Percentiles rank a stretch among this genome's conserved stretches.
phyloP scores from a whole-genome alignment of 768 basidiomycete species.

The Suillus bovinus region DNA sequence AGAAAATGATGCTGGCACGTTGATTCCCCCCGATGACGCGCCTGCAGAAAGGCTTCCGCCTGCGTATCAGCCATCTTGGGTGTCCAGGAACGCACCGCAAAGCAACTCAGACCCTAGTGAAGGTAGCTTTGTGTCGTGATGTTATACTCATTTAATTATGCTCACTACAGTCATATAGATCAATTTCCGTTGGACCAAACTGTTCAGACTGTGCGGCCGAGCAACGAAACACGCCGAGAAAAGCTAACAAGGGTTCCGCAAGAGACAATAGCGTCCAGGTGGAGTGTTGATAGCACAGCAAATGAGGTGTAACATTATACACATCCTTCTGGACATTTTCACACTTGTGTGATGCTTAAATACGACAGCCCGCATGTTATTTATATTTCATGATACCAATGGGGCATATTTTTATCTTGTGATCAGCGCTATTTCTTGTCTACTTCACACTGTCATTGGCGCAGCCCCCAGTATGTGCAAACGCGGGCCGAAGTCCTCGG shows the following conservation, averaged over 20 bases:
- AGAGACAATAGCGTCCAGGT: background rate
- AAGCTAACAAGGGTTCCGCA: background rate
- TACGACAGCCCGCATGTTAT: background rate
- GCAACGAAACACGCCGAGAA: background rate
- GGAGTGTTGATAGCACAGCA: background rate
- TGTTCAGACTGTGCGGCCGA: background rate
- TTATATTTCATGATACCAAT: background rate
- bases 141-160: too few relatives aligned
- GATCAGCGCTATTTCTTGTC: background rate
- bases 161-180: background rate
- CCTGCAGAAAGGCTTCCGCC: background rate
- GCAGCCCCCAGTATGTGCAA: background rate
- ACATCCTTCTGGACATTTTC: background rate
- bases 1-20: too few relatives aligned
- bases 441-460: background rate
- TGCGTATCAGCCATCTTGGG: conserved; percentile 2
- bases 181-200: too few relatives aligned
- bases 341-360: background rate
- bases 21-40: background rate
- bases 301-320: background rate
- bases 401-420: background rate
- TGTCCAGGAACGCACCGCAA: background rate
- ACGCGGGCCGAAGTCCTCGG: background rate
- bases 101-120: background rate
- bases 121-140: background rate